phyloP scores from a whole-genome alignment of 225 moss, liverwort and hornwort genomes.

The Rhytidiadelphus loreus region DNA sequence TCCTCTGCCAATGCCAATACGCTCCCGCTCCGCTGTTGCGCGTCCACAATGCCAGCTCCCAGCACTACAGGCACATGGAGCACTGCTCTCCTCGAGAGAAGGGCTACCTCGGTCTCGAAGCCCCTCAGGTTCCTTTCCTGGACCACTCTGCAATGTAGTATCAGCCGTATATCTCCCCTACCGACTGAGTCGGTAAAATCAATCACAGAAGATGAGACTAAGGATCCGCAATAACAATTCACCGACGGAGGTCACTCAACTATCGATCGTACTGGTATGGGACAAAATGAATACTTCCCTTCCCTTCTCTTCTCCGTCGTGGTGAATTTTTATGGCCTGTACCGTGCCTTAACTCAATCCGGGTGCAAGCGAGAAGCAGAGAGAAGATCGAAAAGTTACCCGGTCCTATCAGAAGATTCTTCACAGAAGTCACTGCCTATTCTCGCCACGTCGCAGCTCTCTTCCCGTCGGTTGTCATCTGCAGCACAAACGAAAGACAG shows the following conservation, averaged over 20 bases:
- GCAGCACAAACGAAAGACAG: background rate
- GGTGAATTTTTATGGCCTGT: background rate
- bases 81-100: conserved; percentile 4
- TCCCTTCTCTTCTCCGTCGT: background rate
- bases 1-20: conserved; percentile 3
- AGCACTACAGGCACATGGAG: conserved; percentile 1
- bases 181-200: background rate
- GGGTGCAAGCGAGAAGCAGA: background rate
- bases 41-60: background rate
- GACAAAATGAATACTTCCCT: background rate
- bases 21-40: background rate
- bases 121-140: background rate
- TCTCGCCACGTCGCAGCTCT: background rate
- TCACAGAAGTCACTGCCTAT: background rate
- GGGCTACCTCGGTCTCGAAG: background rate
- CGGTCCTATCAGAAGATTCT: background rate
- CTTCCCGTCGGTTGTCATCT: background rate
- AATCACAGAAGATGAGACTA: background rate
- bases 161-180: background rate
- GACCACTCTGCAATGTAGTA: conserved; percentile 15
- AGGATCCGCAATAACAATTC: background rate
- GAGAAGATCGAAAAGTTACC: background rate
- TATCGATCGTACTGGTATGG: background rate
- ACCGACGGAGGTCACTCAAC: background rate
- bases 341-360: background rate